Conservation (phyloP, 2,329 filamentous ascomycete genomes). For the Dactylonectria estremocensis region DNA sequence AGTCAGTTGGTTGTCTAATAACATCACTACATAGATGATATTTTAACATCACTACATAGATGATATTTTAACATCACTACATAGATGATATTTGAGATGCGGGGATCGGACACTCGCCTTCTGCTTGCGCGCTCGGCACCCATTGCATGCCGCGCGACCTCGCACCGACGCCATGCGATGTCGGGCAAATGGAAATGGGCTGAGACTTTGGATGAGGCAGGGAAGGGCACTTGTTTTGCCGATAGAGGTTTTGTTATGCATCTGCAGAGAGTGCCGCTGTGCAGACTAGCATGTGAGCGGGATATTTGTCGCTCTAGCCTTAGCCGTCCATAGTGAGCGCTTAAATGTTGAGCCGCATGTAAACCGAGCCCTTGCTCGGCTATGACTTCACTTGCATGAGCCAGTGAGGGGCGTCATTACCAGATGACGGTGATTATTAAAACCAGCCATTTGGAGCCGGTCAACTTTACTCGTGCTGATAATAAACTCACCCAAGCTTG, state of each 20-base stretch:
- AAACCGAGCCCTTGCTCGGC: neutral
- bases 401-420: neutral
- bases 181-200: neutral
- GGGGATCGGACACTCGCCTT: slow-evolving; percentile 29
- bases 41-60: neutral
- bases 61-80: neutral
- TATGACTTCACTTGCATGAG: neutral
- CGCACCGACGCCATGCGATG: slow-evolving; percentile 12
- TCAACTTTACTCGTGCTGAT: neutral
- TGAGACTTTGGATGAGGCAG: neutral
- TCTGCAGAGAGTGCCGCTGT: neutral
- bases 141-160: slow-evolving; percentile 40
- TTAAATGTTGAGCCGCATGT: neutral
- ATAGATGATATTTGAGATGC: neutral
- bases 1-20: neutral
- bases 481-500: neutral
- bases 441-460: neutral
- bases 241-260: neutral
- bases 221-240: neutral
- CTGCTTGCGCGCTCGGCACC: slow-evolving; percentile 41
- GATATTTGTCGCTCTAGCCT: neutral
- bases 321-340: neutral
- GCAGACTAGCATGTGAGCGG: neutral
- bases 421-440: neutral
- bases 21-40: neutral